Percentiles rank a stretch among this genome's conserved stretches.
These are phyloP conservation scores for Striga asiatica DNA, from an alignment of 257 asterid species.

Conservation along the genomic window DNA sequence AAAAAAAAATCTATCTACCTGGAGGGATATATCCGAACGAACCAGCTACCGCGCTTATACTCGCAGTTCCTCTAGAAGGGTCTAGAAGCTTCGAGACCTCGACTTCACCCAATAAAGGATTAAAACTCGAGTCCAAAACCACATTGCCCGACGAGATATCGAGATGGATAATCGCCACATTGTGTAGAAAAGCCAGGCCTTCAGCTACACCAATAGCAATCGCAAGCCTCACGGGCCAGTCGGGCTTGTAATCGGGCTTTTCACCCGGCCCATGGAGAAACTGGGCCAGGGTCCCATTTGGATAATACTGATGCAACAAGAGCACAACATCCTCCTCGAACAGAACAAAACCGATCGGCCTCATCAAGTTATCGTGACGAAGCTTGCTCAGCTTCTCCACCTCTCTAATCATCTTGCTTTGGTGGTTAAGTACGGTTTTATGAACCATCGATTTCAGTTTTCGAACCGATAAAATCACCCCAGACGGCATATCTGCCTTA, in stretches of 20 bases:
- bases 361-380: conserved; percentile 63
- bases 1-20: too few relatives aligned
- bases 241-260: conserved; percentile 50
- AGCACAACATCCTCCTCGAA: conserved; percentile 74
- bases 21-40: conserved; percentile 99
- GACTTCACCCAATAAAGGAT: conserved; percentile 79
- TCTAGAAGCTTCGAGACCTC: conserved; percentile 92
- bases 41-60: conserved; percentile 98
- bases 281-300: conserved; percentile 63
- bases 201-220: conserved; percentile 90
- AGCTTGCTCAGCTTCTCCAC: conserved; percentile 83
- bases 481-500: conserved; percentile 96
- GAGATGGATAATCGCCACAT: conserved; percentile 81
- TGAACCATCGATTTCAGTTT: conserved; percentile 78
- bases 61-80: conserved; percentile 90
- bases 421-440: conserved; percentile 55
- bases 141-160: conserved; percentile 89
- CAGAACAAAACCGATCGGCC: conserved; percentile 76
- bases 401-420: conserved; percentile 81
- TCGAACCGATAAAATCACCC: conserved; percentile 65
- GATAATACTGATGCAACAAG: conserved; percentile 50
- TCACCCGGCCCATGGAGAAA: conserved; percentile 47
- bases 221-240: conserved; percentile 77
- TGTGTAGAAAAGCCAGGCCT: conserved; percentile 83
- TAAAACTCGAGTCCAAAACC: conserved; percentile 59